Base-by-base conservation (phyloP, 768 basidiomycete genomes). In the Russula sp. region DNA sequence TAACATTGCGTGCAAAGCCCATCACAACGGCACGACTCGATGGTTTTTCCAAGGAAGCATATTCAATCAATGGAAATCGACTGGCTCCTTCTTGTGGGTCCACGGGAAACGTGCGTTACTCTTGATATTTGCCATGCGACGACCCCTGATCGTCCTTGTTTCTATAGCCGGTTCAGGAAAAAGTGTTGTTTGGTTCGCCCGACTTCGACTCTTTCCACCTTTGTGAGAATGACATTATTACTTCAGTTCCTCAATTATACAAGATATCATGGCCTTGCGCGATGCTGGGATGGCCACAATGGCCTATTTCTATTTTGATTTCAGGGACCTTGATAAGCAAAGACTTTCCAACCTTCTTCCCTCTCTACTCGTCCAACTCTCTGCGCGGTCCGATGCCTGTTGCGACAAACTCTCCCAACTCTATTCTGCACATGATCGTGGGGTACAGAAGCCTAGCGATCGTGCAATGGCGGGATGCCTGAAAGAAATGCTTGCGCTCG, bases 91-190 rank as follows among this genome's bases (percentile, higher is more conserved):
- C 2, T 49, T 56, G 26, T 63, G 55, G 55, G 16, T 63, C 9
- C 46, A 57, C 9, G 62, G 62, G 22, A 57, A 57, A 28, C 53
- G 62, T 57, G 18, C 2, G 61, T 53, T 26, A 24, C 11, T 38
- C 32, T 36, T 30, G 22, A n/a, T n/a, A 6, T 22, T 44, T 30
- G 2, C 24, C 13, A 10, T 13, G 13, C 11, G 18, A n/a, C 34
- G 26, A 5, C 6, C 30, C 18, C 44, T 36, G 14, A 28, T 22
- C n/a, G 11, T 30, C 2, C 16, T 26, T 13, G n/a, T 40, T 10
- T 13, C n/a, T 44, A 13, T 13, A 60, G 62, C 53, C 1, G 62
- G 62, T 5, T 36, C 62, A 7, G 62, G 62, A 1, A 63, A 63
- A 34, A 63, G 26, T 10, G 10, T 52, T 5, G 16, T 63, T 3